These are phyloP conservation scores for Aspergillus sp. DNA, from an alignment of 2,329 filamentous ascomycete genomes.

Conservation along the genomic window DNA sequence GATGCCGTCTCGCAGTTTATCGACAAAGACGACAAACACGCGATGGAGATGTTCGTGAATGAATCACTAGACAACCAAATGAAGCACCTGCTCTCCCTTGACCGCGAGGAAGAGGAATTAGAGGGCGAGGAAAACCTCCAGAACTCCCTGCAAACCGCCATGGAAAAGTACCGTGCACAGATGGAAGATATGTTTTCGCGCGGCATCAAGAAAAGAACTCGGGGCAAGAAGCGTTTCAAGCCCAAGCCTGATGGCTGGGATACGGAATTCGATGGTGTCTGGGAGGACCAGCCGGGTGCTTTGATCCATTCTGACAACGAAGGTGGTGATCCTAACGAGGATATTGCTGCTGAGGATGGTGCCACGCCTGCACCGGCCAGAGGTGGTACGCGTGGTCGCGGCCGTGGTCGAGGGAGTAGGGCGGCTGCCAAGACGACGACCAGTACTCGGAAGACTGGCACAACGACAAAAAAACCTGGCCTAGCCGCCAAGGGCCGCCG, in stretches of 20 bases:
- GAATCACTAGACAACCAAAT: conserved; percentile 66
- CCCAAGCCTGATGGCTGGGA: conserved; percentile 60
- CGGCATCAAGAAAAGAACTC: conserved; percentile 52
- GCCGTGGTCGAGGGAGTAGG: conserved; percentile 38
- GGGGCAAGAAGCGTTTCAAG: conserved; percentile 35
- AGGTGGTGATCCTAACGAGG: conserved; percentile 41
- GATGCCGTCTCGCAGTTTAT: conserved; percentile 92
- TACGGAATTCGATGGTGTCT: conserved; percentile 77
- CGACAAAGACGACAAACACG: conserved; percentile 89
- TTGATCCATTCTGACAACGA: conserved; percentile 49
- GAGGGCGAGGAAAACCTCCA: conserved; percentile 62
- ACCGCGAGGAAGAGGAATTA: conserved; percentile 62
- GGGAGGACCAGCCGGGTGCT: conserved; percentile 72
- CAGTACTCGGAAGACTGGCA: conserved; percentile 28
- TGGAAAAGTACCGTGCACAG: not conserved
- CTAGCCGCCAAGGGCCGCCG: conserved; percentile 19
- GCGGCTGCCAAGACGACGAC: conserved; percentile 38
- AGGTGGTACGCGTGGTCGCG: conserved; percentile 40
- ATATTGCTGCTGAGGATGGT: conserved; percentile 43
- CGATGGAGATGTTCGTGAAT: conserved; percentile 73
- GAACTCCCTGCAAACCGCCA: conserved; percentile 53
- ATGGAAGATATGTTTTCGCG: conserved; percentile 1
- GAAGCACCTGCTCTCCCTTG: conserved; percentile 59
- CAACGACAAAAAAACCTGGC: conserved; percentile 23
- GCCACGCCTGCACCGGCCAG: conserved; percentile 23